A percentile compares a stretch with the other conserved stretches of the same genome.
Conservation (phyloP, 306 rosid genomes). For the Cicer arietinum region DNA sequence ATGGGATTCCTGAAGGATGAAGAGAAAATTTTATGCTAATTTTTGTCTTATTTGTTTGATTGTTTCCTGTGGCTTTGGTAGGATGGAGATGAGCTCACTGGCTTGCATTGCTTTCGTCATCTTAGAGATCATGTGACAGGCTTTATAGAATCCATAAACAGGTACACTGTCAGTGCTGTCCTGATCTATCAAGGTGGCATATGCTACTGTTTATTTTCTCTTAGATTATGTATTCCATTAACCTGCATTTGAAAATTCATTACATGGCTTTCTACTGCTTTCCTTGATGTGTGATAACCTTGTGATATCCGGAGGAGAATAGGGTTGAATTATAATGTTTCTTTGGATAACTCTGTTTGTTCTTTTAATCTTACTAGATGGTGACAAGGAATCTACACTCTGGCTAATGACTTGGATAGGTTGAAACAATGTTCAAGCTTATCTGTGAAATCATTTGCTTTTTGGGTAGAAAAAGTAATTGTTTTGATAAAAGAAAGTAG, state of each 20-base stretch:
- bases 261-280: slow-evolving; percentile 11
- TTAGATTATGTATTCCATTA: slow-evolving; percentile 17
- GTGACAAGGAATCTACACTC: slow-evolving; percentile 22
- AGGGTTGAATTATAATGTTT: slow-evolving; percentile 7
- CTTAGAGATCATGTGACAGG: slow-evolving; percentile 88
- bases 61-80: slow-evolving; percentile 50
- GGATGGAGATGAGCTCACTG: slow-evolving; percentile 98
- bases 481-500: not conserved
- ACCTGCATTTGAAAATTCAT: slow-evolving; percentile 36
- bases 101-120: slow-evolving; percentile 97
- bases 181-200: slow-evolving; percentile 26
- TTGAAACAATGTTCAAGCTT: slow-evolving; percentile 12
- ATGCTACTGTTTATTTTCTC: slow-evolving; percentile 27
- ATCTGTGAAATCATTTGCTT: not conserved
- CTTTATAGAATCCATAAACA: slow-evolving; percentile 92
- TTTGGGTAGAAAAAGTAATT: not conserved
- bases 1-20: slow-evolving; percentile 32
- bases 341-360: slow-evolving; percentile 2
- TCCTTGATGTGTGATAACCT: slow-evolving; percentile 15
- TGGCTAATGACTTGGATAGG: slow-evolving; percentile 10
- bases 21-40: slow-evolving; percentile 5
- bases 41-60: slow-evolving; percentile 41
- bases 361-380: slow-evolving; percentile 7
- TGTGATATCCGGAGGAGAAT: slow-evolving; percentile 11
- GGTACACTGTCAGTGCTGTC: slow-evolving; percentile 55